Conservation (phyloP, 2,329 filamentous ascomycete species). For the Immersiporthe knoxdaviesiana region DNA sequence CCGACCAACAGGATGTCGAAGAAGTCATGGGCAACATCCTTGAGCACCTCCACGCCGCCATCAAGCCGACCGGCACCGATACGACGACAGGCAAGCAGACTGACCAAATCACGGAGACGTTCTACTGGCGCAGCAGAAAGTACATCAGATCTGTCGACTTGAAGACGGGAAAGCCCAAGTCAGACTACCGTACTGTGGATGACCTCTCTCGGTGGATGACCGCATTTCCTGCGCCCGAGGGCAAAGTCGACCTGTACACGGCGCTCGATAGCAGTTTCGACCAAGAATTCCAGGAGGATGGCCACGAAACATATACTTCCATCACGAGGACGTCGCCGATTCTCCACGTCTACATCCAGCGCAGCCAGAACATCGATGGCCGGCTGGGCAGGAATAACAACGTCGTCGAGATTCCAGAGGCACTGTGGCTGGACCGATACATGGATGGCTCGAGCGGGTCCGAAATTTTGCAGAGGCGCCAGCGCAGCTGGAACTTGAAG, state of each 20-base stretch:
- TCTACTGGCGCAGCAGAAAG: conserved; percentile 65
- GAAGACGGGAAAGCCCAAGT: conserved; percentile 50
- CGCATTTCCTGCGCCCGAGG: conserved; percentile 57
- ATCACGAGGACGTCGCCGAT: conserved; percentile 81
- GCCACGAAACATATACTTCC: conserved; percentile 67
- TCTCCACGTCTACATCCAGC: conserved; percentile 86
- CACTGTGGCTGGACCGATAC: conserved; percentile 86
- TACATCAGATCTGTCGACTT: conserved; percentile 50
- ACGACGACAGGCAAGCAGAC: conserved; percentile 70
- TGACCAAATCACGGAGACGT: conserved; percentile 75
- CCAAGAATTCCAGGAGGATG: conserved; percentile 71
- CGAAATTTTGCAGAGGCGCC: conserved; percentile 64
- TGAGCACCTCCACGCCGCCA: conserved; percentile 87
- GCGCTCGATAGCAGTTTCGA: conserved; percentile 87
- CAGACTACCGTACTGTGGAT: conserved; percentile 55
- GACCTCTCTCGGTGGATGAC: conserved; percentile 61
- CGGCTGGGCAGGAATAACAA: conserved; percentile 67
- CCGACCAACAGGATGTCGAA: conserved; percentile 89
- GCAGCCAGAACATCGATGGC: conserved; percentile 71
- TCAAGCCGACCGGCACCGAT: conserved; percentile 70
- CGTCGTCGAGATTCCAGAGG: conserved; percentile 77
- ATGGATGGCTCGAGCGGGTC: conserved; percentile 68
- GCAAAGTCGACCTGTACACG: conserved; percentile 71
- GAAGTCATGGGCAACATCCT: conserved; percentile 94
- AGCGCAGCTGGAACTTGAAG: conserved; percentile 76